Conservation (phyloP, 2,329 filamentous ascomycete genomes). For the Boeremia lycopersici region DNA sequence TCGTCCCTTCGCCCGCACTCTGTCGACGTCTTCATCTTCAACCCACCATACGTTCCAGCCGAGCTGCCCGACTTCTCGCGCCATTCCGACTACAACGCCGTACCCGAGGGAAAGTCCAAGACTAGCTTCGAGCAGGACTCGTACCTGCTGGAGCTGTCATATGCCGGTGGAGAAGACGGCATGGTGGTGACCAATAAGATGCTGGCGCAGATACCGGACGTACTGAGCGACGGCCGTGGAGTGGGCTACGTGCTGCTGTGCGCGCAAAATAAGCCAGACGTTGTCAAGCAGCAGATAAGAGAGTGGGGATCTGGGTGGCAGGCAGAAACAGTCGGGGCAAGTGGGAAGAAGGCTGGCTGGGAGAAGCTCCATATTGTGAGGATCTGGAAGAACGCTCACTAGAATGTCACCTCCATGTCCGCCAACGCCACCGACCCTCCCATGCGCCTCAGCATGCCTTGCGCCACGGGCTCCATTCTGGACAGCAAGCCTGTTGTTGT, state of each 20-base stretch:
- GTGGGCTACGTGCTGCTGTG: constrained; percentile 91
- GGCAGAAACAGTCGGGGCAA: constrained; percentile 77
- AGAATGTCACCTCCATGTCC: constrained; percentile 28
- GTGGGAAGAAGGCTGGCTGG: constrained; percentile 89
- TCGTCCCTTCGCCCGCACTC: constrained; percentile 62
- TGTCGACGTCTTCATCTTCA: constrained; percentile 91
- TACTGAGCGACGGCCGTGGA: constrained; percentile 68
- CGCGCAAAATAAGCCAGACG: constrained; percentile 82
- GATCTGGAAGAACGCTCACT: constrained; percentile 67
- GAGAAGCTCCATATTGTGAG: constrained; percentile 90
- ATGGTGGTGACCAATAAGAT: constrained; percentile 92
- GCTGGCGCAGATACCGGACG: constrained; percentile 68
- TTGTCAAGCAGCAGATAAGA: constrained; percentile 69
- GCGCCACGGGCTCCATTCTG: constrained; percentile 21
- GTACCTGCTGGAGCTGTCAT: constrained; percentile 81
- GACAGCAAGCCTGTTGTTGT: constrained; percentile 15
- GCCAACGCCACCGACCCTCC: constrained; percentile 23
- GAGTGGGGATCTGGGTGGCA: constrained; percentile 69
- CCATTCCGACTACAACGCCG: constrained; percentile 40
- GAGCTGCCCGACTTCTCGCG: constrained; percentile 66
- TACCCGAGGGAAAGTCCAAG: constrained; percentile 28
- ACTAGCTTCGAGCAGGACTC: constrained; percentile 76
- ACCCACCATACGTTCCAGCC: constrained; percentile 95
- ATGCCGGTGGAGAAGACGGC: constrained; percentile 85
- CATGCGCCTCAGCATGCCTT: constrained; percentile 21